Evolutionary conservation across 2,329 filamentous ascomycete genomes (phyloP).

Genomic region (Monilinia fructicola): DNA sequence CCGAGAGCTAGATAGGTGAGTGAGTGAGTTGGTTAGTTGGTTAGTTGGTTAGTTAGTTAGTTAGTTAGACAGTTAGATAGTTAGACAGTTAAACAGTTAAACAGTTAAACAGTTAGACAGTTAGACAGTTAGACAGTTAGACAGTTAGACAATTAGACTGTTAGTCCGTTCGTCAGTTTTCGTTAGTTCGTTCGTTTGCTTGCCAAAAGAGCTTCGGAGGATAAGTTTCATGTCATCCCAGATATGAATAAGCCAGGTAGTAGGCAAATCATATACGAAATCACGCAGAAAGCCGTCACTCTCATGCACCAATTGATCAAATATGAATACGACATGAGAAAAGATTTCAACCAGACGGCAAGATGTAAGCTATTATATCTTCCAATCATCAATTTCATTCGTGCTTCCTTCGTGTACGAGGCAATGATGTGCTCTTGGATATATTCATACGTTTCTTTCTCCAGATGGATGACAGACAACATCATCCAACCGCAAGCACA

Average conservation of each 20-base stretch:
- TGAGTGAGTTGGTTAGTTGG: too few species aligned
- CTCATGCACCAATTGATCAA: constrained; percentile 12
- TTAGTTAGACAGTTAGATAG: too few species aligned
- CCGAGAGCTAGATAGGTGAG: too few species aligned
- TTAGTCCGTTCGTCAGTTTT: too few species aligned
- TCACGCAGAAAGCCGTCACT: constrained; percentile 17
- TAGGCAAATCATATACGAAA: constrained; percentile 17
- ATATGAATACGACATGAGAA: constrained; percentile 21
- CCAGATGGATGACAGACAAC: background rate
- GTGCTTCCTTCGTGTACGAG: background rate
- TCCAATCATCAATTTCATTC: background rate
- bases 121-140: too few species aligned
- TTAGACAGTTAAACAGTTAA: too few species aligned
- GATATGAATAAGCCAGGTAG: background rate
- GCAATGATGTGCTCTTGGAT: background rate
- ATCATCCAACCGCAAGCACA: constrained; percentile 4
- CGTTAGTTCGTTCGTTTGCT: too few species aligned
- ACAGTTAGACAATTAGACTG: too few species aligned
- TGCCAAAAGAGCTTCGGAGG: background rate
- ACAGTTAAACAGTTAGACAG: too few species aligned
- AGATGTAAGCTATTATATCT: background rate
- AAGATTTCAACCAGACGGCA: constrained; percentile 1
- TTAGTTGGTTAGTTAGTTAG: too few species aligned
- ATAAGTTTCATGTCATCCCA: constrained; percentile 8
- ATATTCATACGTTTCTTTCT: background rate